Evolutionary conservation across 257 asterid species (phyloP).

Genomic region (Solanum raphanifolium): DNA sequence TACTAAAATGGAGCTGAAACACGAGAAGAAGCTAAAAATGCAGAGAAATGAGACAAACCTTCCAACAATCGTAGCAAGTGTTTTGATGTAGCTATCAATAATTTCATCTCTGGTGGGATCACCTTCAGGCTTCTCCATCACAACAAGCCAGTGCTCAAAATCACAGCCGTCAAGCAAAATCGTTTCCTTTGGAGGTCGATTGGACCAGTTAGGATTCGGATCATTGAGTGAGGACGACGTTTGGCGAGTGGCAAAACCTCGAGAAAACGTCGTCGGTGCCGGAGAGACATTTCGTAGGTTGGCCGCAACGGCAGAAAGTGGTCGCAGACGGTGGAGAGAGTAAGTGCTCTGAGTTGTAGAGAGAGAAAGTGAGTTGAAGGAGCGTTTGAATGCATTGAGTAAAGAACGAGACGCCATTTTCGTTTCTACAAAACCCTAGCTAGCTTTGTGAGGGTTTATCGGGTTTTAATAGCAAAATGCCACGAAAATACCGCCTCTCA

Average conservation of each 20-base stretch:
- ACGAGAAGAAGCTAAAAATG: background rate
- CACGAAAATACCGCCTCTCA: background rate
- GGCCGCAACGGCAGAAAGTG: conserved; percentile 28
- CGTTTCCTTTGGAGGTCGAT: conserved; percentile 92
- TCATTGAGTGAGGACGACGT: conserved; percentile 62
- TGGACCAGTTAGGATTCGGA: conserved; percentile 88
- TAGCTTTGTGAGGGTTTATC: background rate
- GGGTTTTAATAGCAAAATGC: background rate
- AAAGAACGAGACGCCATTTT: conserved; percentile 65
- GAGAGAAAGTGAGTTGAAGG: conserved; percentile 16
- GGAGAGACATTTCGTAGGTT: conserved; percentile 16
- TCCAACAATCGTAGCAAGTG: background rate
- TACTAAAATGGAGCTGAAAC: background rate
- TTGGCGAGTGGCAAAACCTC: conserved; percentile 56
- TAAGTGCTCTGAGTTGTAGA: conserved; percentile 9
- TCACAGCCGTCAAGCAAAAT: conserved; percentile 16
- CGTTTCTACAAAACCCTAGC: background rate
- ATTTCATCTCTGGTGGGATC: conserved; percentile 1
- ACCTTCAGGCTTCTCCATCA: conserved; percentile 4
- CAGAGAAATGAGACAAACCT: background rate
- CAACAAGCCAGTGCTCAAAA: conserved; percentile 10
- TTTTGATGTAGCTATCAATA: background rate
- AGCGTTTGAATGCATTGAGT: conserved; percentile 21
- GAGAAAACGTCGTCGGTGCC: conserved; percentile 9
- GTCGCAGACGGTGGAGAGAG: conserved; percentile 47